Conservation (phyloP, 169 alveolate genomes). For the Miamiensis avidus region DNA sequence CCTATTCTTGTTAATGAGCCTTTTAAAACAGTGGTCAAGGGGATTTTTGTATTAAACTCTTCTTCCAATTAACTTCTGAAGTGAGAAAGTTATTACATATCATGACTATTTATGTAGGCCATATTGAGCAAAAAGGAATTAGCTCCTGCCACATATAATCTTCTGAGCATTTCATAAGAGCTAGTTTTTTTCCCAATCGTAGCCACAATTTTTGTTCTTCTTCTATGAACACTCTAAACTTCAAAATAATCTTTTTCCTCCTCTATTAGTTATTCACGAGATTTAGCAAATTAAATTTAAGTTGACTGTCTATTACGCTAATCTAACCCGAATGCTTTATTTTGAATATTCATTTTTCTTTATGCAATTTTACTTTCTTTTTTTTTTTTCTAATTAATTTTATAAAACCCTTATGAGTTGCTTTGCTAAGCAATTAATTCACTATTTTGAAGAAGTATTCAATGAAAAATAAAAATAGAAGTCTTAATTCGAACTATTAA, state of each 20-base stretch:
- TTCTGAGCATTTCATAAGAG: constrained; percentile 13
- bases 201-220: constrained; percentile 21
- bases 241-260: constrained; percentile 11
- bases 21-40: constrained; percentile 29
- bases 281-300: neutral
- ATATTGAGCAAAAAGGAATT: constrained; percentile 19
- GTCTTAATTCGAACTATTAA: too few relatives aligned
- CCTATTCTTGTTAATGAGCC: constrained; percentile 40
- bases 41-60: constrained; percentile 34
- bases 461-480: too few relatives aligned
- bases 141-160: constrained; percentile 8
- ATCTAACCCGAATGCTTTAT: neutral
- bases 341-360: neutral
- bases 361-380: neutral
- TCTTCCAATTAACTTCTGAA: constrained; percentile 28
- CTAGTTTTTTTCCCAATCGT: constrained; percentile 12
- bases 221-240: constrained; percentile 1
- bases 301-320: neutral
- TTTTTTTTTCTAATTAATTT: too few relatives aligned
- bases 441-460: too few relatives aligned
- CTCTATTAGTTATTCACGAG: constrained; percentile 17
- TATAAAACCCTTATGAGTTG: neutral
- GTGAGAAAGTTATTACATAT: neutral
- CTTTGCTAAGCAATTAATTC: too few relatives aligned
- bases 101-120: constrained; percentile 1